phyloP scores from a whole-genome alignment of 306 rosid species.

The Trifolium pratense region DNA sequence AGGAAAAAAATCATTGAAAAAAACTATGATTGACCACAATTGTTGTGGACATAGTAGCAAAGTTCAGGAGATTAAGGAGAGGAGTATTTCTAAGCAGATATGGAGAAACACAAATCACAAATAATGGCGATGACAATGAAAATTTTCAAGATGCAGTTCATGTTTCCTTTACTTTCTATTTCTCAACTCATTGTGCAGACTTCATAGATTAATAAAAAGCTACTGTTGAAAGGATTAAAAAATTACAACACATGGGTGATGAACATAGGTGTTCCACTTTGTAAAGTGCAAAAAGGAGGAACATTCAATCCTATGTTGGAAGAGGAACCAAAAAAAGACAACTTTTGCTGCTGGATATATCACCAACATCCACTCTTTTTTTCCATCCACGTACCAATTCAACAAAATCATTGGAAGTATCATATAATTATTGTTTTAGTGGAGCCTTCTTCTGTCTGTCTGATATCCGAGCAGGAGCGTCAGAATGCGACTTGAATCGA shows the following conservation, averaged over 20 bases:
- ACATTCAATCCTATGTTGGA: slow-evolving; percentile 34
- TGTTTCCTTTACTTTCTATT: slow-evolving; percentile 40
- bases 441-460: slow-evolving; percentile 99
- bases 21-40: neutral
- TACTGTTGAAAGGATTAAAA: neutral
- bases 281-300: slow-evolving; percentile 33
- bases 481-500: slow-evolving; percentile 93
- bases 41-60: neutral
- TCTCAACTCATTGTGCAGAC: slow-evolving; percentile 38
- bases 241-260: slow-evolving; percentile 49
- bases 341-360: slow-evolving; percentile 34
- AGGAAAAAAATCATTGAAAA: too few relatives aligned
- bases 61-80: neutral
- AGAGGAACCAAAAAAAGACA: slow-evolving; percentile 21
- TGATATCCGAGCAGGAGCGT: slow-evolving; percentile 86
- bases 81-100: neutral
- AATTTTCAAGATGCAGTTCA: slow-evolving; percentile 22
- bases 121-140: neutral
- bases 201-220: slow-evolving; percentile 6
- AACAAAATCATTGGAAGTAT: slow-evolving; percentile 21
- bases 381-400: slow-evolving; percentile 39
- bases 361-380: slow-evolving; percentile 26
- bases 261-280: slow-evolving; percentile 25
- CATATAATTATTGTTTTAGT: slow-evolving; percentile 58
- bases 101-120: neutral